Base-by-base conservation (phyloP, 1,139 yeast species). In the Saccharomycopsis crataegensis region DNA sequence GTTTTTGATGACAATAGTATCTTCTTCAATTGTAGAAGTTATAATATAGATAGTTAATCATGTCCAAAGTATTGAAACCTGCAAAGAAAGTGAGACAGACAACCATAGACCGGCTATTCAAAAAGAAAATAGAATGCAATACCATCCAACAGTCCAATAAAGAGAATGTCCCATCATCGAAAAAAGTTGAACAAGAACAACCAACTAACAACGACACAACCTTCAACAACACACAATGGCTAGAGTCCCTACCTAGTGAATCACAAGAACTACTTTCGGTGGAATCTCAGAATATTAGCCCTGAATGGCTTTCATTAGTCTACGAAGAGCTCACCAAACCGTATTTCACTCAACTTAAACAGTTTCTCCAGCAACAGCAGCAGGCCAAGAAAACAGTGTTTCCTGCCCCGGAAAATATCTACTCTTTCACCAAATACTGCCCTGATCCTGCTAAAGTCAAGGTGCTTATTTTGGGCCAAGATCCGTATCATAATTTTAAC, bases 401-500 rank as follows among this genome's bases (percentile, higher is more conserved):
- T 68, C 99, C 99, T 1, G 91, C 93, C 0, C 67, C 72, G 31
- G 64, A 76, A 16, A 86, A 86, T 58, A 80, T 93, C n/a, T 93
- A 93, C 66, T 86, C 97, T 0, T 93, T 99, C 98, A 84, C 96
- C 1, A 79, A 90, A 48, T 74, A 83, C 38, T 89, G 98, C 0
- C 96, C 97, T 0, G 50, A 55, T 12, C 72, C 93, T 40, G 74
- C 80, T 6, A 67, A 77, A 1, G 86, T 91, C 36, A 83, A 82
- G 63, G 94, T 94, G 38, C 77, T 93, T 3, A 76, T 94, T 16
- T 72, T 94, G 47, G 99, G 99, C 1, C 99, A 93, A 67, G 99
- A 93, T 66, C 99, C 99, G 0, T 93, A 93, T 65, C 99, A 94
- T 67, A 90, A 90, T 65, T 70, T 69, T 61, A 86, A 87, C 64